Evolutionary conservation across 768 basidiomycete species (phyloP), one percentile per base, ranked within the genome.

Genomic region (Phanerochaete sordida): DNA sequence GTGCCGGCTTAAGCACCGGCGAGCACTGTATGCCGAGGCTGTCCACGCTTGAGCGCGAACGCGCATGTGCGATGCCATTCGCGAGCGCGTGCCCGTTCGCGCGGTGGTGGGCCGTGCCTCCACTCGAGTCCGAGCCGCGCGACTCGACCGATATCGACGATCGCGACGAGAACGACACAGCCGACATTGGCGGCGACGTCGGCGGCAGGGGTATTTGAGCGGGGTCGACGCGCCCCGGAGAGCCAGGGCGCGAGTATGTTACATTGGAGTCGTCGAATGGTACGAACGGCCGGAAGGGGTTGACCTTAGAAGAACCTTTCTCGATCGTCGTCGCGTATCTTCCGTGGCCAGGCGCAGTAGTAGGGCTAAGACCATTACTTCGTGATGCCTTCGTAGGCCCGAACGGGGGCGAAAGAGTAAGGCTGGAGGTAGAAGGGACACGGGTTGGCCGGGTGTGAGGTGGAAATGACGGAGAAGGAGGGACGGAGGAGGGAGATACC

Each of bases 81-180:
- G 49, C 56, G 16, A 59, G 61, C 0, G 51, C 57, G 37, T 61
- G 45, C 26, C 65, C 66, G 46, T 75, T 72, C 50, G 81, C 56
- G 26, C 82, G 75, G 26, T 77, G 80, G 62, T 79, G 74, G 7
- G 64, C 73, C 19, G 73, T 75, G 57, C 78, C 73, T 37, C 69
- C 68, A 61, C 79, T 74, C 23, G 66, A 70, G 23, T 68, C 69
- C 2, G 80, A 81, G 35, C 73, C 72, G 30, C 76, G 77, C 15
- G 66, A 69, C 37, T 72, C 67, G 19, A 67, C 69, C 1, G 80
- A 80, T 13, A 73, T 62, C 1, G 86, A 83, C 1, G 88, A 91
- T n/a, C 75, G 83, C 3, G 90, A 91, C n/a, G 90, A 91, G 65
- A 86, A 81, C 0, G 90, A 93, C 16, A 91, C 64, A 0, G 85